Evolutionary conservation across 345 rosid species (phyloP).

Genomic region (Geranium brycei): DNA sequence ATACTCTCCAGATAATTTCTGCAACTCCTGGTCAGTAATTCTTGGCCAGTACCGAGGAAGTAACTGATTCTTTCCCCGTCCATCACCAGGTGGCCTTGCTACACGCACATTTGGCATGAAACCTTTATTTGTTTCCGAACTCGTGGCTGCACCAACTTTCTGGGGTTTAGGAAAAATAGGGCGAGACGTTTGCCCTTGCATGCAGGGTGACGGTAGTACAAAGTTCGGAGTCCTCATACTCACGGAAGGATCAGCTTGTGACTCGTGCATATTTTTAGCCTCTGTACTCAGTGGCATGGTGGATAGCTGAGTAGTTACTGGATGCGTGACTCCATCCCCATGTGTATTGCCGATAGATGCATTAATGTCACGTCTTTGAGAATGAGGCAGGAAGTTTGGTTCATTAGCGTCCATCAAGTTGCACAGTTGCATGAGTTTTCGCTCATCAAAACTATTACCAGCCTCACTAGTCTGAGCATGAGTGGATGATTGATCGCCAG

Average conservation of each 20-base stretch:
- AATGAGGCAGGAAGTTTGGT: constrained; percentile 30
- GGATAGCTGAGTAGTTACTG: constrained; percentile 16
- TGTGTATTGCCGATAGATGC: constrained; percentile 24
- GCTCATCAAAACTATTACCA: constrained; percentile 27
- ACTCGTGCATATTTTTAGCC: constrained; percentile 34
- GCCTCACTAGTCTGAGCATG: constrained; percentile 24
- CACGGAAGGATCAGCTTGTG: constrained; percentile 51
- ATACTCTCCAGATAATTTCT: constrained; percentile 86
- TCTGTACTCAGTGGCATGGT: constrained; percentile 24
- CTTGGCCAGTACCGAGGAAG: constrained; percentile 97
- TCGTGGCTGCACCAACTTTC: constrained; percentile 21
- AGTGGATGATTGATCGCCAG: constrained; percentile 20
- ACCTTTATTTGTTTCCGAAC: constrained; percentile 37
- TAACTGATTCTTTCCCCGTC: constrained; percentile 67
- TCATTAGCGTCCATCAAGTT: constrained; percentile 34
- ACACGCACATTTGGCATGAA: constrained; percentile 34
- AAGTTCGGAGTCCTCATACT: constrained; percentile 34
- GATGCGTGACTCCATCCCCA: constrained; percentile 29
- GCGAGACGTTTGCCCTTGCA: constrained; percentile 40
- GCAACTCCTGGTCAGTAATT: constrained; percentile 85
- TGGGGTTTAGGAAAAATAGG: constrained; percentile 45
- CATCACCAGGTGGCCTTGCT: constrained; percentile 78
- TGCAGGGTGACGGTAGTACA: constrained; percentile 24
- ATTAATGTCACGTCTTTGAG: constrained; percentile 27
- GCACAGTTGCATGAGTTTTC: constrained; percentile 31